phyloP scores from a whole-genome alignment of 306 rosid species.

The Argentina anserina region DNA sequence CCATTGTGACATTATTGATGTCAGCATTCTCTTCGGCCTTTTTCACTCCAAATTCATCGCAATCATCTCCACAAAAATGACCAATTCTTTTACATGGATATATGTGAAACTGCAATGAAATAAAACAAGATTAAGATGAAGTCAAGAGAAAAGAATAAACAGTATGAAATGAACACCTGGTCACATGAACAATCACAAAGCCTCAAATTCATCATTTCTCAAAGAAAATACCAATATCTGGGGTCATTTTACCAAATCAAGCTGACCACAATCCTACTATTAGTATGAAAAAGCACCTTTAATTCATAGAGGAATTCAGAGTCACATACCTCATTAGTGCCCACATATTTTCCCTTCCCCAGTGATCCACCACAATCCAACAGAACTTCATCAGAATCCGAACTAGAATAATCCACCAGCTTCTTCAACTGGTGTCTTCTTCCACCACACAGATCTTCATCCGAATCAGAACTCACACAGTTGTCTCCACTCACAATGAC shows the following conservation, averaged over 20 bases:
- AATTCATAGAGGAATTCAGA: background rate
- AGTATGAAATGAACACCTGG: background rate
- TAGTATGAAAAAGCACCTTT: background rate
- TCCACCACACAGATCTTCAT: background rate
- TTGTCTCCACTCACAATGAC: background rate
- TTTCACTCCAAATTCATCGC: background rate
- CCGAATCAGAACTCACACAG: background rate
- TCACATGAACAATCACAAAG: background rate
- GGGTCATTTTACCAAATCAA: background rate
- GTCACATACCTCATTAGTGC: background rate
- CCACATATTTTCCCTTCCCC: background rate
- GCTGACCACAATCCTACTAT: background rate
- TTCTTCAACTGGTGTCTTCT: background rate
- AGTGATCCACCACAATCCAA: background rate
- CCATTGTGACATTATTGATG: slow-evolving; percentile 13
- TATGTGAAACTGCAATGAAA: slow-evolving; percentile 20
- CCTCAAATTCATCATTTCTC: background rate
- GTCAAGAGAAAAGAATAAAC: background rate
- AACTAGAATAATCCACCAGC: background rate
- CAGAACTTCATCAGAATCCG: background rate
- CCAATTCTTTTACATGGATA: background rate
- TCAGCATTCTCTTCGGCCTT: background rate
- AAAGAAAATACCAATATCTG: background rate
- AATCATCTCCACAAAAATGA: background rate
- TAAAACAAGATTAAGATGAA: background rate